These are phyloP conservation scores for Vitis hybrid DNA, from an alignment of 177 flowering plant species.

Conservation along the genomic window DNA sequence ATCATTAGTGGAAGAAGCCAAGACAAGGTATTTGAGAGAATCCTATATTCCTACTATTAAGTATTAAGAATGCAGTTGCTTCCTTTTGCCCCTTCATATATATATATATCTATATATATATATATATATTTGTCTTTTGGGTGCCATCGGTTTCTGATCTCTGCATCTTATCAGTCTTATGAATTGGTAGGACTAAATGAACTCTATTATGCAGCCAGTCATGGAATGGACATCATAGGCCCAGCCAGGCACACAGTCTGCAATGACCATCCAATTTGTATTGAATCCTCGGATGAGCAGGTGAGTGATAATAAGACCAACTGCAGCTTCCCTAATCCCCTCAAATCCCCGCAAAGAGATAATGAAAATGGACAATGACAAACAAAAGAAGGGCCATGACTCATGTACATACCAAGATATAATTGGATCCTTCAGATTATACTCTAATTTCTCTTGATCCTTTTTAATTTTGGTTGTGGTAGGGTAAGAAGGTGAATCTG, in stretches of 20 bases:
- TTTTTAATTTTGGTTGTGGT: constrained; percentile 5
- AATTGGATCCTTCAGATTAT: background rate
- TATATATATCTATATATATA: too few relatives aligned
- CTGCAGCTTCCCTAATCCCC: too few relatives aligned
- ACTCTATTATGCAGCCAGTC: constrained; percentile 96
- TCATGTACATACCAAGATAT: too few relatives aligned
- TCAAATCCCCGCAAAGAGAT: too few relatives aligned
- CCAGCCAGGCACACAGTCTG: constrained; percentile 40
- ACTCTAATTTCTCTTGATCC: background rate
- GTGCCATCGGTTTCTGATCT: too few relatives aligned
- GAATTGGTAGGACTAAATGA: constrained; percentile 84
- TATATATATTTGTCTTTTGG: too few relatives aligned
- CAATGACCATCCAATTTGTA: constrained; percentile 39
- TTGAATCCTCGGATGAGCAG: constrained; percentile 42
- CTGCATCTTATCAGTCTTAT: constrained; percentile 51
- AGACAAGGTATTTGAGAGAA: constrained; percentile 54
- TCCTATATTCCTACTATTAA: too few relatives aligned
- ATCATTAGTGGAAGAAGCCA: constrained; percentile 94
- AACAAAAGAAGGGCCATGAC: too few relatives aligned
- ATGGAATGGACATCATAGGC: constrained; percentile 94
- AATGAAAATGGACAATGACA: too few relatives aligned
- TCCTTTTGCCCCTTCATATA: too few relatives aligned
- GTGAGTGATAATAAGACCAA: too few relatives aligned
- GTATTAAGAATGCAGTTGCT: too few relatives aligned
- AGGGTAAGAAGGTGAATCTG: constrained; percentile 76